A percentile compares a stretch with the other conserved stretches of the same genome.
These are phyloP conservation scores for Mycena sp. DNA, from an alignment of 1,284 basidiomycete species.

Conservation along the genomic window DNA sequence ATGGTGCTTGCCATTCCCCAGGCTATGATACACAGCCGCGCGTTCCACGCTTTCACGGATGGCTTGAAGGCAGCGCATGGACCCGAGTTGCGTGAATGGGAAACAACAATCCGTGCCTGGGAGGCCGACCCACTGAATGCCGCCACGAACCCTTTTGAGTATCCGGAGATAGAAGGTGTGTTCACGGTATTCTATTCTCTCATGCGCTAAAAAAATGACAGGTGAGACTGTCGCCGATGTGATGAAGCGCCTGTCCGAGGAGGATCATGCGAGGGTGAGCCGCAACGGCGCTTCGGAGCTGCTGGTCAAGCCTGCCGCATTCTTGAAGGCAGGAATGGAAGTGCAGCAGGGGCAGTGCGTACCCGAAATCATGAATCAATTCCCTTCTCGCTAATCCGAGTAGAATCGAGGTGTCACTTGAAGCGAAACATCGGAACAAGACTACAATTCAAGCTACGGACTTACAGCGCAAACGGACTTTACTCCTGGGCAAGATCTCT, in stretches of 20 bases:
- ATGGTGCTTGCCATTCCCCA: slow-evolving; percentile 17
- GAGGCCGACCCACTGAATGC: neutral
- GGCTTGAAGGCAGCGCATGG: slow-evolving; percentile 11
- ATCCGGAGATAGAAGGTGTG: neutral
- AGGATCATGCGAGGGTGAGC: neutral
- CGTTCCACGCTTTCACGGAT: slow-evolving; percentile 12
- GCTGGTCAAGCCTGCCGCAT: neutral
- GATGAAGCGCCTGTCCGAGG: neutral
- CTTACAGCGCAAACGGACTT: slow-evolving; percentile 9
- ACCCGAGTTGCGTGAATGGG: neutral
- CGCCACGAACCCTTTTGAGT: neutral
- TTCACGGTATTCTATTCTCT: too few species aligned
- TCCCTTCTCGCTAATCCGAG: too few species aligned
- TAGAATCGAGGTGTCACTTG: neutral
- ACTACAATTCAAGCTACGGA: slow-evolving; percentile 10
- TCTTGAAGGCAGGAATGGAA: slow-evolving; percentile 1
- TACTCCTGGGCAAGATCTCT: neutral
- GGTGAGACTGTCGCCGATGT: neutral
- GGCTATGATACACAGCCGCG: slow-evolving; percentile 21
- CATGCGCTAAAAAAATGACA: neutral
- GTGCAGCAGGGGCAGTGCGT: slow-evolving; percentile 13
- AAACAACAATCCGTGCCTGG: neutral
- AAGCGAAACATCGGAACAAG: neutral
- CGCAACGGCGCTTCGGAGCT: neutral
- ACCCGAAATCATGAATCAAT: too few species aligned